Evolutionary conservation across 78 protist species (phyloP).

Genomic region (Dictyostelium capitatum): DNA sequence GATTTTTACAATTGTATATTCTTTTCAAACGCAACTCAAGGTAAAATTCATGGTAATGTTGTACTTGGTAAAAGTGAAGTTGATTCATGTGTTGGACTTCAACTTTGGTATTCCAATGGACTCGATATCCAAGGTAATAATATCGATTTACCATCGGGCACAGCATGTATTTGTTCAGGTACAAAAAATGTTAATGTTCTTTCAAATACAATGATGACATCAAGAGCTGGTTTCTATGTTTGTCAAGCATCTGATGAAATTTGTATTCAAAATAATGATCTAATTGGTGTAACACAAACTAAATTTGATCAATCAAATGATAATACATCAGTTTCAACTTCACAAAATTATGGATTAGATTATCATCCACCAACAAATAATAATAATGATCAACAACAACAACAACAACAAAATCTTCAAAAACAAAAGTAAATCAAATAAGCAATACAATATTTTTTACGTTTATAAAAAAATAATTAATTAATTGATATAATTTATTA

Average conservation of each 20-base stretch:
- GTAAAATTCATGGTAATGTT: conserved; percentile 11
- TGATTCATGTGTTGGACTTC: conserved; percentile 33
- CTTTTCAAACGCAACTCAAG: not conserved
- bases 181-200: conserved; percentile 18
- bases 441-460: not conserved
- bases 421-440: not conserved
- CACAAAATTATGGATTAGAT: conserved; percentile 40
- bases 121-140: conserved; percentile 31
- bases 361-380: conserved; percentile 6
- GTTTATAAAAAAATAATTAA: not conserved
- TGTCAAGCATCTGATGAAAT: not conserved
- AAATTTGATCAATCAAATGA: conserved; percentile 64
- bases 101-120: conserved; percentile 21
- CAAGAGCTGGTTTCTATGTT: conserved; percentile 50
- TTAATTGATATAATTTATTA: not conserved
- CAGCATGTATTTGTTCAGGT: conserved; percentile 67
- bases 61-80: conserved; percentile 26
- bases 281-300: conserved; percentile 2
- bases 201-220: conserved; percentile 49
- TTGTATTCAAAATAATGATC: conserved; percentile 38
- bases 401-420: not conserved
- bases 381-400: not conserved
- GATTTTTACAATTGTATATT: conserved; percentile 31
- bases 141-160: conserved; percentile 38
- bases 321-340: not conserved